Evolutionary conservation across 768 basidiomycete species (phyloP).

Genomic region (Xerocomus potaroensis): DNA sequence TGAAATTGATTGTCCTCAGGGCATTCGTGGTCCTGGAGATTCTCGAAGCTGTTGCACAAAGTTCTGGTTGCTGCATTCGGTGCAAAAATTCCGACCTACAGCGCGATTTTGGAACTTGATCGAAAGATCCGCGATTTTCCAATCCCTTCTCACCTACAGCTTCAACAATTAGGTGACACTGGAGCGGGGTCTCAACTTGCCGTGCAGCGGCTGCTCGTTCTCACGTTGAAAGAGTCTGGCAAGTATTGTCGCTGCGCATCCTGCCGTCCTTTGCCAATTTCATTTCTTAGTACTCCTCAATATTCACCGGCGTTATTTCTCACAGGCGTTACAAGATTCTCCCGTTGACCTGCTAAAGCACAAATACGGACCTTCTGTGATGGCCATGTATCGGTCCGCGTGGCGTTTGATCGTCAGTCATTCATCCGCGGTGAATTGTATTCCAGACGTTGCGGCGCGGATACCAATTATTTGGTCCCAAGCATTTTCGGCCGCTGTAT

Average conservation of each 20-base stretch:
- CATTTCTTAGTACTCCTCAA: slow-evolving; percentile 49
- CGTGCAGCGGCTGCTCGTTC: slow-evolving; percentile 42
- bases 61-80: slow-evolving; percentile 51
- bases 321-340: slow-evolving; percentile 58
- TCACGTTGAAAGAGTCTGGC: slow-evolving; percentile 51
- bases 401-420: slow-evolving; percentile 59
- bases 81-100: slow-evolving; percentile 48
- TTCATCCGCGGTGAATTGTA: slow-evolving; percentile 36
- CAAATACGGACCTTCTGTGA: slow-evolving; percentile 62
- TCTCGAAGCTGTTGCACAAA: slow-evolving; percentile 47
- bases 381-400: slow-evolving; percentile 68
- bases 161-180: slow-evolving; percentile 22
- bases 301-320: slow-evolving; percentile 66
- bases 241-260: slow-evolving; percentile 10
- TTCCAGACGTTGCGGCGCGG: slow-evolving; percentile 42
- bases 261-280: neutral
- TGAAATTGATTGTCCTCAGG: slow-evolving; percentile 32
- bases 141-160: slow-evolving; percentile 45
- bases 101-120: slow-evolving; percentile 53
- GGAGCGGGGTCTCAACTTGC: slow-evolving; percentile 17
- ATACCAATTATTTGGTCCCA: slow-evolving; percentile 61
- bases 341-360: slow-evolving; percentile 56
- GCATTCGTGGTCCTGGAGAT: slow-evolving; percentile 54
- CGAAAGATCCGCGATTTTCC: slow-evolving; percentile 57
- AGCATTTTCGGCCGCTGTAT: slow-evolving; percentile 58